phyloP scores from a whole-genome alignment of 2,329 filamentous ascomycete genomes.

The Fusarium zealandicum region DNA sequence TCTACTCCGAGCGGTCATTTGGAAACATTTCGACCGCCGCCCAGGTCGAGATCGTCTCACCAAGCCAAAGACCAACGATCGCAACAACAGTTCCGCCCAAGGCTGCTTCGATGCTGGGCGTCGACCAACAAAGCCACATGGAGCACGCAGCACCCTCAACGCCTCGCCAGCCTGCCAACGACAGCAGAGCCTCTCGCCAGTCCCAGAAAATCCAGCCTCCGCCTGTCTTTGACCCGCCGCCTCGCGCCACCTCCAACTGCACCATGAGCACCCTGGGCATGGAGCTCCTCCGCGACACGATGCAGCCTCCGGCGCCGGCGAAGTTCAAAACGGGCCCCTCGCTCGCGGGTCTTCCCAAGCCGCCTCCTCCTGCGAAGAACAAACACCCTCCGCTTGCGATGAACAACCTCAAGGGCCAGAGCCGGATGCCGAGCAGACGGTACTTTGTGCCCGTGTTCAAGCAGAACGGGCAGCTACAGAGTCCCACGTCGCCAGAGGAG shows the following conservation, averaged over 20 bases:
- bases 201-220: background rate
- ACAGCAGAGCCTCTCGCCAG: background rate
- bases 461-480: conserved; percentile 20
- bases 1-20: conserved; percentile 28
- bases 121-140: background rate
- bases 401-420: conserved; percentile 2
- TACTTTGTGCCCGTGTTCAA: conserved; percentile 35
- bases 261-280: conserved; percentile 37
- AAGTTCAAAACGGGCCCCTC: conserved; percentile 6
- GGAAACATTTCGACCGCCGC: conserved; percentile 11
- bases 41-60: background rate
- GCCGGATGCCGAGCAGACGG: conserved; percentile 8
- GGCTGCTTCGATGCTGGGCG: conserved; percentile 25
- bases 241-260: conserved; percentile 10
- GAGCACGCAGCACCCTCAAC: background rate
- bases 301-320: conserved; percentile 17
- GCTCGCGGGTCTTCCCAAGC: background rate
- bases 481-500: conserved; percentile 22
- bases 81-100: conserved; percentile 13
- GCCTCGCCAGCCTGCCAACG: background rate
- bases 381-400: conserved; percentile 1
- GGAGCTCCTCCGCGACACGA: conserved; percentile 33
- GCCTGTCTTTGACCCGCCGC: background rate
- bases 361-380: background rate
- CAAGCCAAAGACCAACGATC: conserved; percentile 4